A percentile compares a stretch with the other conserved stretches of the same genome.
Evolutionary conservation across 225 moss, liverwort and hornwort species (phyloP).

Genomic region (Marchantia paleacea): DNA sequence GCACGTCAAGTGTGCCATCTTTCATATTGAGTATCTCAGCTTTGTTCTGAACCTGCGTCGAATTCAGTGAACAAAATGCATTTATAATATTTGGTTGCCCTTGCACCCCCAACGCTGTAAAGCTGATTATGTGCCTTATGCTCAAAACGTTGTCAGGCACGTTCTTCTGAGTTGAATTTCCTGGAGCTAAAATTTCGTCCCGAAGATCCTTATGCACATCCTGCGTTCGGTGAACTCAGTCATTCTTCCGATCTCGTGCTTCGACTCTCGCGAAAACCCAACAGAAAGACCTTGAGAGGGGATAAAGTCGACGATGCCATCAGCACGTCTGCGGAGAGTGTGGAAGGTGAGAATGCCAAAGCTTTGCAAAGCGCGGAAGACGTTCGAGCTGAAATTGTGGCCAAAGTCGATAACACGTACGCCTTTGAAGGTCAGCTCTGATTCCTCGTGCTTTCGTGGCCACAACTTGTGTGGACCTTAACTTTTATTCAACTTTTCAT

Average conservation of each 20-base stretch:
- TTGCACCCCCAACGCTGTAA: background rate
- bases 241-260: constrained; percentile 81
- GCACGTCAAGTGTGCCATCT: no score
- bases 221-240: constrained; percentile 88
- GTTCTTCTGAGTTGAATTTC: constrained; percentile 70
- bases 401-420: constrained; percentile 79
- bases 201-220: constrained; percentile 90
- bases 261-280: constrained; percentile 45
- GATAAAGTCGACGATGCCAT: background rate
- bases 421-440: constrained; percentile 66
- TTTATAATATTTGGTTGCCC: background rate
- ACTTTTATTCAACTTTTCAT: no score
- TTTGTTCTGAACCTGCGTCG: no score
- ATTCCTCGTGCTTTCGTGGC: background rate
- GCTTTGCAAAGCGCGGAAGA: constrained; percentile 14
- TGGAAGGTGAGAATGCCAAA: constrained; percentile 3
- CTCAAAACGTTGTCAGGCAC: constrained; percentile 41
- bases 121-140: background rate
- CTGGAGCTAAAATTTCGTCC: constrained; percentile 95
- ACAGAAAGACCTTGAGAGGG: background rate
- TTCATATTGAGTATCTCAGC: no score
- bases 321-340: background rate
- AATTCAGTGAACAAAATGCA: no score
- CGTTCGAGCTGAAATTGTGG: constrained; percentile 62
- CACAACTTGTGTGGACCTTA: no score